Evolutionary conservation across 1,284 basidiomycete species (phyloP), one percentile per base, ranked within the genome.

Genomic region (Puccinia novopanici): DNA sequence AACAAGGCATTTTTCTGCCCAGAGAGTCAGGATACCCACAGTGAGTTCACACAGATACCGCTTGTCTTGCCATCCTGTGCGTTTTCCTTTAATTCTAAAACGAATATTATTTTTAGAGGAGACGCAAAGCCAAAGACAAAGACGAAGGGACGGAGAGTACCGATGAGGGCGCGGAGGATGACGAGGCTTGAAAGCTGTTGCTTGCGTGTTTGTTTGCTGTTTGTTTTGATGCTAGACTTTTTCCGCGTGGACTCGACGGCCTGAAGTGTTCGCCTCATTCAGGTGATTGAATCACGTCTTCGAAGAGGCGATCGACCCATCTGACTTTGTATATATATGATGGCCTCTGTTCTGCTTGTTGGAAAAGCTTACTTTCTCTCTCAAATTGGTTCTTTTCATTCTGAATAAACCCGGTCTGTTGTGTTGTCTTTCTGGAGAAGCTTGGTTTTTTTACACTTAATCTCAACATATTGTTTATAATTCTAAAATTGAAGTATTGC

Each of bases 21-120:
- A 77, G 42, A 50, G 75, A 68, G 75, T 77, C 24, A 57, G 75
- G 19, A 77, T 77, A 24, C 75, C 75, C 19, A 77, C 75, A 42
- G 75, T 77, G 37, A 52, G 75, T 68, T 52, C 34, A n/a, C 30
- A 48, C 22, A 75, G 15, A 19, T n/a, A 15, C 24, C 12, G 48
- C 30, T 45, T 37, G 24, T 24, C 15, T 22, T 30, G 24, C 40
- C 15, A 50, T 37, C 19, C 5, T 2, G 5, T 17, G 13, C 37
- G 15, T 8, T 54, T 3, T 34, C 15, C 22, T 8, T 19, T 17
- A 17, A 30, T 37, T 37, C 30, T 65, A 19, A 65, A 37, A 42
- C 2, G 40, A 37, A 2, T 5, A n/a, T 54, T 34, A 13, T 50
- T 34, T 9, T 24, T 24, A 77, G 75, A 65, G 75, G 52, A 77